These are phyloP conservation scores for Saccharomycopsis synnaedendra DNA, from an alignment of 805 yeast genomes.

Conservation along the genomic window DNA sequence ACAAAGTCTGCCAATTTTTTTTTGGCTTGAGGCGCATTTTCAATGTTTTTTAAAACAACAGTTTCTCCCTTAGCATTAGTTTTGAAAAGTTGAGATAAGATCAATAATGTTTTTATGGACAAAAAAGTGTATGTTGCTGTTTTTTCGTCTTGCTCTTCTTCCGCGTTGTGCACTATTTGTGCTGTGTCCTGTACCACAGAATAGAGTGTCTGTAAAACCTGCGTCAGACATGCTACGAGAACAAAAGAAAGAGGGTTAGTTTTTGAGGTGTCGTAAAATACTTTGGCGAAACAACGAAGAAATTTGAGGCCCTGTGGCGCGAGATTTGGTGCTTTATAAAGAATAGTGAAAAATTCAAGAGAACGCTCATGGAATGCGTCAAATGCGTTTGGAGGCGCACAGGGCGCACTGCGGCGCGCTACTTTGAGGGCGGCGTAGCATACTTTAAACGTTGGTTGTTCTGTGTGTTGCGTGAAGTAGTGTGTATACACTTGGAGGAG, in stretches of 20 bases:
- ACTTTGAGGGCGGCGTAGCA: not conserved
- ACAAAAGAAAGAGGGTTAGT: too few species aligned
- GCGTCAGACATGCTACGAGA: too few species aligned
- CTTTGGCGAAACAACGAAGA: too few species aligned
- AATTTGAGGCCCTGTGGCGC: too few species aligned
- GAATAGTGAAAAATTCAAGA: too few species aligned
- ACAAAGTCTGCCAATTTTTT: conserved; percentile 43
- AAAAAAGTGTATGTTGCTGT: conserved; percentile 18
- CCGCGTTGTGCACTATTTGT: too few species aligned
- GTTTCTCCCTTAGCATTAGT: conserved; percentile 60
- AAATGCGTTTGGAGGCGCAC: not conserved
- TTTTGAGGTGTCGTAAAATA: too few species aligned
- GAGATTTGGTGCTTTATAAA: too few species aligned
- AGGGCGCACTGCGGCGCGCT: not conserved
- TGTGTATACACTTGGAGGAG: conserved; percentile 47
- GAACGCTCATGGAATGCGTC: too few species aligned
- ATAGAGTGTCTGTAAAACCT: too few species aligned
- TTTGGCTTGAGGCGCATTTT: conserved; percentile 50
- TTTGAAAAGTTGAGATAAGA: conserved; percentile 53
- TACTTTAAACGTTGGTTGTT: conserved; percentile 22
- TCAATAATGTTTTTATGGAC: conserved; percentile 51
- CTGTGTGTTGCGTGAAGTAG: conserved; percentile 55
- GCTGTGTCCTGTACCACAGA: too few species aligned
- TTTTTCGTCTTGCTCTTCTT: too few species aligned
- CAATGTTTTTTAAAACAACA: conserved; percentile 48